Percentiles rank a stretch among this genome's conserved stretches.
Conservation (phyloP, 2,329 filamentous ascomycete species). For the Botrytis porri region DNA sequence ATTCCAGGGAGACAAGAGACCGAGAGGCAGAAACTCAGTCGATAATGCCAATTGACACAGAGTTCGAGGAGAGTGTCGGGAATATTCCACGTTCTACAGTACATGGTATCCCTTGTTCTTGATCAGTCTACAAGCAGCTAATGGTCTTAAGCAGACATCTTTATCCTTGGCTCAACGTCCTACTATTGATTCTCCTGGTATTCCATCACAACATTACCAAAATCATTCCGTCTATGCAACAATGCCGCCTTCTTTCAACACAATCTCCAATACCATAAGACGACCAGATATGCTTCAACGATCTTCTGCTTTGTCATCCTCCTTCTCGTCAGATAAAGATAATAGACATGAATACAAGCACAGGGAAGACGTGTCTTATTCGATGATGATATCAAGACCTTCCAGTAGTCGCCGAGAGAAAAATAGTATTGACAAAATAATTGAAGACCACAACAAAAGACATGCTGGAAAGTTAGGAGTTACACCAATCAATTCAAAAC, state of each 20-base stretch:
- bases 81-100: not conserved
- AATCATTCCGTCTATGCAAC: no score
- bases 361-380: not conserved
- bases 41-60: not conserved
- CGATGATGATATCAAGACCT: not conserved
- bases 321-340: not conserved
- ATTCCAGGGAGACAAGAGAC: rapidly evolving
- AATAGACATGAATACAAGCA: not conserved
- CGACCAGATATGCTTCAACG: not conserved
- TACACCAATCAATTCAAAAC: not conserved
- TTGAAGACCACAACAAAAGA: not conserved
- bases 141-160: not conserved
- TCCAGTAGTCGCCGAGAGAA: not conserved
- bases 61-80: not conserved
- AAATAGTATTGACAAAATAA: not conserved
- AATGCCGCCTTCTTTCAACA: not conserved
- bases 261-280: not conserved
- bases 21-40: not conserved
- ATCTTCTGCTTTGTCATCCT: not conserved
- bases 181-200: no score
- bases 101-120: not conserved
- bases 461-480: not conserved
- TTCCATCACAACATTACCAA: not conserved
- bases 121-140: not conserved
- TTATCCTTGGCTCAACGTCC: not conserved